Evolutionary conservation across 805 yeast species (phyloP), one percentile per base, ranked within the genome.

Genomic region (Candida arabinofermentans): DNA sequence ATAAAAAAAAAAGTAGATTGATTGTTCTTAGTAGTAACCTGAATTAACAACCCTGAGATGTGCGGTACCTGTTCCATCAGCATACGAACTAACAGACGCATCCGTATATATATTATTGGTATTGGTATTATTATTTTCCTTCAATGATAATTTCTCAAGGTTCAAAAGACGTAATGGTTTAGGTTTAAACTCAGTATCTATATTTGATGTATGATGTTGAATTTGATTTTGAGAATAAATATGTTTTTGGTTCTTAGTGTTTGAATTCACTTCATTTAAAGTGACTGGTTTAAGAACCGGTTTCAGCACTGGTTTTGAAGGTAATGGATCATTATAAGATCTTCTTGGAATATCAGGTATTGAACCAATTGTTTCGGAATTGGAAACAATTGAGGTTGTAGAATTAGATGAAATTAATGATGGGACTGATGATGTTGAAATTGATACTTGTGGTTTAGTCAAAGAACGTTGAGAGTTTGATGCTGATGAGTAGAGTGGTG

Each of bases 381-480:
- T 29, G 8, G 32, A 29, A 5, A 19, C 32, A 7, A 71, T 66
- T 10, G 53, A 40, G 8, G 19, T 34, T 22, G 47, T 35, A 5
- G 70, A 62, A 38, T 67, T 58, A 17, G 76, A 70, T 6, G 71
- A 57, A 27, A 43, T 43, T 7, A 51, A 47, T 22, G 57, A 67
- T 13, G 75, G 75, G 12, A 70, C 58, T 4, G 71, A 63, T 32
- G 57, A 39, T 37, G 55, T 55, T 18, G 71, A 62, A 9, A 57
- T 50, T 8, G 63, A 54, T 14, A 63, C 27, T 14, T 50, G 42
- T 19, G 44, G 33, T 27, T 31, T 36, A 13, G 12, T 18, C 19
- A 18, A 18, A n/a, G 22, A 8, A 30, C 14, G 46, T 31, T 50
- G 36, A 19, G 34, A 18, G 14, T 10, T 3, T 10, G 34, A 31